These are phyloP conservation scores for Pilatotrama ljubarskyi DNA, from an alignment of 768 basidiomycete species.

Conservation along the genomic window DNA sequence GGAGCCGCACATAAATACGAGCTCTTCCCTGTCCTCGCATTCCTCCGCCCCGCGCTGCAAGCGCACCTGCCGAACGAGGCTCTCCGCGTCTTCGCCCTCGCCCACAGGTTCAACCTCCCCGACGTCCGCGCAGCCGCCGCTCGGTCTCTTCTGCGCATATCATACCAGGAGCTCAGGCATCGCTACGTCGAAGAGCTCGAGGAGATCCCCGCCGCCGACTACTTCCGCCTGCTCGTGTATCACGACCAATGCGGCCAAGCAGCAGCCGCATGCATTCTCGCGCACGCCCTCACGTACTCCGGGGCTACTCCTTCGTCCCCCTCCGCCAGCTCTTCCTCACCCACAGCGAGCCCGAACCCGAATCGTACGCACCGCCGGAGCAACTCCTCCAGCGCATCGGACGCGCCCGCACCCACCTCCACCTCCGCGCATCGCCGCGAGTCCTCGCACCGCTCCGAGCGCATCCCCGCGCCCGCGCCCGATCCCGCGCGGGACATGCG, in stretches of 20 bases:
- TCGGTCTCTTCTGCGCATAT: conserved; percentile 5
- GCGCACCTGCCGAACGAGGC: conserved; percentile 2
- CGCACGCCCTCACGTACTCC: conserved; percentile 13
- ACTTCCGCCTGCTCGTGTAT: conserved; percentile 44
- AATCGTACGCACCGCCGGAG: neutral
- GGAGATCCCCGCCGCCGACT: conserved; percentile 41
- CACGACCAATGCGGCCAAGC: conserved; percentile 39
- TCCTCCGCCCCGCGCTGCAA: neutral
- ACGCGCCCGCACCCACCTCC: neutral
- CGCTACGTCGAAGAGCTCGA: conserved; percentile 39
- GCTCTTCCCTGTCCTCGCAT: neutral
- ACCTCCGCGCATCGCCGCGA: neutral
- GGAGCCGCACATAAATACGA: conserved; percentile 14
- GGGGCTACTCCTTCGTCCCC: neutral
- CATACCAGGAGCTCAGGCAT: conserved; percentile 10
- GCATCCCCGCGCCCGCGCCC: neutral
- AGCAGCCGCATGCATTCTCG: conserved; percentile 7
- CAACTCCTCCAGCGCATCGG: neutral
- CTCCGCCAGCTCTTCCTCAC: neutral
- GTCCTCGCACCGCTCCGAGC: conserved; percentile 4
- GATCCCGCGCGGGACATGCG: conserved; percentile 11
- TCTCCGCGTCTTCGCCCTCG: conserved; percentile 18
- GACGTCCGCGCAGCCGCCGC: conserved; percentile 13
- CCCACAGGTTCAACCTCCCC: conserved; percentile 7
- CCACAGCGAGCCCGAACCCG: neutral